A percentile compares a stretch with the other conserved stretches of the same genome.
Evolutionary conservation across 352 stramenopile genomes (phyloP).

Genomic region (Pythium folliculosum): DNA sequence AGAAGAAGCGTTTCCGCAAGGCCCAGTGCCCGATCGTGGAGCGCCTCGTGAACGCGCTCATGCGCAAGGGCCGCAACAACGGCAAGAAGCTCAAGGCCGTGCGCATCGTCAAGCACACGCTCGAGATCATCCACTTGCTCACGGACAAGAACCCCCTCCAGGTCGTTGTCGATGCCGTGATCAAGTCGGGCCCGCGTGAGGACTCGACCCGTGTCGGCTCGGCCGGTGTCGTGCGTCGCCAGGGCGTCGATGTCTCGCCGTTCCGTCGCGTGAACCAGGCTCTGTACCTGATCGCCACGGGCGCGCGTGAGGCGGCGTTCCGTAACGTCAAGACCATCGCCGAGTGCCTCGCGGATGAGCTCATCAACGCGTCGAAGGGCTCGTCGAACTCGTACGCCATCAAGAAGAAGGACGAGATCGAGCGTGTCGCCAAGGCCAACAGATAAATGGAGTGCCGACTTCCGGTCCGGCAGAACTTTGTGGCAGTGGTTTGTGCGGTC

Average conservation of each 20-base stretch:
- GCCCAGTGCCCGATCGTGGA: slow-evolving; percentile 99
- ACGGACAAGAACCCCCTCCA: slow-evolving; percentile 99
- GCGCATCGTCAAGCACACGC: slow-evolving; percentile 98
- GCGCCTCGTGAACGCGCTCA: slow-evolving; percentile 96
- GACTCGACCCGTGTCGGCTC: slow-evolving; percentile 99
- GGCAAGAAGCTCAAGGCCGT: slow-evolving; percentile 99
- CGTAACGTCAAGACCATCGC: slow-evolving; percentile 99
- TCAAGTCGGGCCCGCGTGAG: slow-evolving; percentile 97
- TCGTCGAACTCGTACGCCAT: slow-evolving; percentile 99
- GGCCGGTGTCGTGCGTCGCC: slow-evolving; percentile 98
- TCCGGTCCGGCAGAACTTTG: slow-evolving; percentile 8
- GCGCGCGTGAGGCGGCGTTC: slow-evolving; percentile 97
- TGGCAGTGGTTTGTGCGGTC: background rate
- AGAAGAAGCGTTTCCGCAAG: slow-evolving; percentile 99
- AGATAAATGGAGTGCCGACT: slow-evolving; percentile 90
- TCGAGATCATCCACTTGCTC: slow-evolving; percentile 99
- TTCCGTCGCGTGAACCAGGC: slow-evolving; percentile 99
- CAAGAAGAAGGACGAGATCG: slow-evolving; percentile 99
- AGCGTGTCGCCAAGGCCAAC: slow-evolving; percentile 99
- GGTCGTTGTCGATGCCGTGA: slow-evolving; percentile 92
- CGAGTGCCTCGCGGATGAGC: slow-evolving; percentile 99
- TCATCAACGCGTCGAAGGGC: slow-evolving; percentile 99
- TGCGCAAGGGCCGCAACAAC: slow-evolving; percentile 98
- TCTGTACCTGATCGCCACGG: slow-evolving; percentile 98
- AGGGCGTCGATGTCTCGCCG: slow-evolving; percentile 99